Evolutionary conservation across 768 basidiomycete species (phyloP), one percentile per base, ranked within the genome.

Genomic region (Russula foetens): DNA sequence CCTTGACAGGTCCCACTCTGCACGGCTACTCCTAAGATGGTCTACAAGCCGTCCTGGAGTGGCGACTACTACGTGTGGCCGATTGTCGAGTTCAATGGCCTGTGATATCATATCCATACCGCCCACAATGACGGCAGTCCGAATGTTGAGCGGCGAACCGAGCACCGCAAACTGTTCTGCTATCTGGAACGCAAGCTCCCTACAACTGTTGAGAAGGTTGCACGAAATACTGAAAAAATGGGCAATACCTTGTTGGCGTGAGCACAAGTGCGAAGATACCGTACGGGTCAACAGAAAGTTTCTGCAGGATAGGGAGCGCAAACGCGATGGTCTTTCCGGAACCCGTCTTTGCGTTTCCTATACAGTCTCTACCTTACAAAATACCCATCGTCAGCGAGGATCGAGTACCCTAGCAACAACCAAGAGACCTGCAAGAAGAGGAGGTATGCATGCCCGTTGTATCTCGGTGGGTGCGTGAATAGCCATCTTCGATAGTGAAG

Each of bases 61-160:
- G 8, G 95, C 97, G 48, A 99, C 85, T 24, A 98, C 86, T 39
- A 99, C 81, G 70, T 98, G 97, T 0, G 97, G 97, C 44, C 89
- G 82, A 64, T 85, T 83, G 2, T 80, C 79, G 15, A 99, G 82
- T 68, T 95, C 93, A 19, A 91, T 76, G 0, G 96, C 92, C 71
- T 99, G 97, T 1, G 84, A 71, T 79, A 97, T 92, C 87, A 96
- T 96, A 68, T 99, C 97, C 92, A 99, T 96, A 6, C 97, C 97
- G 19, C 97, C 97, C 2, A 98, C 94, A 33, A 98, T 77, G 8
- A 98, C 93, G 11, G 88, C 82, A 9, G 93, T 96, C 31, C 85
- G 84, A 50, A 92, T 73, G 68, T 87, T 92, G 60, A 97, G 74
- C 12, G 92, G 77, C 19, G 82, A 78, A 26, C 97, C 96, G 2